These are phyloP conservation scores for Secale cereale DNA, from an alignment of 176 grass and related monocot species.

Conservation along the genomic window DNA sequence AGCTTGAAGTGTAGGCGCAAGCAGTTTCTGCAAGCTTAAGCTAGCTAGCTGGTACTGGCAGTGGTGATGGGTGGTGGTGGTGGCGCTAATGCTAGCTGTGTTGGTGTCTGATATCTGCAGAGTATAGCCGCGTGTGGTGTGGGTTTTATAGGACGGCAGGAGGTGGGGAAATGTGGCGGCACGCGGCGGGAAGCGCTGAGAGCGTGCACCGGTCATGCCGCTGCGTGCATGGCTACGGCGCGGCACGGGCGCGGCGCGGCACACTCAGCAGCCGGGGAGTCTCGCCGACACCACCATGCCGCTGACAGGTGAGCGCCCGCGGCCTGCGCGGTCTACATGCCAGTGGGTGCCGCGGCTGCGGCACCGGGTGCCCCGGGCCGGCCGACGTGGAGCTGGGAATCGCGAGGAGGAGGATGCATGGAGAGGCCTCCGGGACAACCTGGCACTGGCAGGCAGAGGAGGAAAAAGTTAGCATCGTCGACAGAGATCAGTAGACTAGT, in stretches of 20 bases:
- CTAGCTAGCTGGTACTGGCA: not conserved
- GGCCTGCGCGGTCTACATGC: not conserved
- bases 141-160: constrained; percentile 50
- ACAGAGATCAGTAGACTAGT: not conserved
- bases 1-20: not conserved
- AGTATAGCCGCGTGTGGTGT: constrained; percentile 24
- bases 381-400: constrained; percentile 19
- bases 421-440: not conserved
- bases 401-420: not conserved
- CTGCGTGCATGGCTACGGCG: constrained; percentile 24
- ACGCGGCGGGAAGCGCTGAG: constrained; percentile 25
- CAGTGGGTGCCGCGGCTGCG: constrained; percentile 4
- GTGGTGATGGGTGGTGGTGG: not conserved
- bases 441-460: not conserved
- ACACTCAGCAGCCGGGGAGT: not conserved
- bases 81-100: constrained; percentile 25
- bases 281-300: not conserved
- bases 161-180: constrained; percentile 27
- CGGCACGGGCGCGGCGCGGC: not conserved
- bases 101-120: constrained; percentile 16
- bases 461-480: not conserved
- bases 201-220: constrained; percentile 36
- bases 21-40: no score
- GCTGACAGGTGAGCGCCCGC: constrained; percentile 26
- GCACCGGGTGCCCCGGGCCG: not conserved